Conservation (phyloP, 176 grass and related monocot species). For the Carex littledalei region DNA sequence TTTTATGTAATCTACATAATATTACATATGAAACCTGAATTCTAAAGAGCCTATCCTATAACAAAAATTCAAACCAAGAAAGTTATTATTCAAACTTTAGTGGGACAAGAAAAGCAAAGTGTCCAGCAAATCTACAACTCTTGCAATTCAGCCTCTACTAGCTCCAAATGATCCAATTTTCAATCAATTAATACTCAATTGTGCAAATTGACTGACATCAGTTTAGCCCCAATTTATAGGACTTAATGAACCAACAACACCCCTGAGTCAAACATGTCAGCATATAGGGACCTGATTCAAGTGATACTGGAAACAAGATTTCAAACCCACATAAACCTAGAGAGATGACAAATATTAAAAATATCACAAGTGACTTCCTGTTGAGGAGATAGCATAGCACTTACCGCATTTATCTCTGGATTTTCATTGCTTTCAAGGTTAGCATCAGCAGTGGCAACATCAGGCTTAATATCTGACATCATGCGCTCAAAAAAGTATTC, state of each 20-base stretch:
- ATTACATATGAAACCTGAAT: background rate
- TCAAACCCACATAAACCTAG: background rate
- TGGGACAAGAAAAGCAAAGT: background rate
- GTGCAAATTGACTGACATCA: background rate
- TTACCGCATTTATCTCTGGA: slow-evolving; percentile 35
- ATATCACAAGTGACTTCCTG: slow-evolving; percentile 35
- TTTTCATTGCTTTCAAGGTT: slow-evolving; percentile 35
- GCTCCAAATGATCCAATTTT: background rate
- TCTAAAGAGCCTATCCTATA: background rate
- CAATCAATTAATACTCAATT: slow-evolving; percentile 2
- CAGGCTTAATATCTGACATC: slow-evolving; percentile 46
- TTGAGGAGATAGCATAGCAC: slow-evolving; percentile 46
- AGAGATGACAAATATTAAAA: background rate
- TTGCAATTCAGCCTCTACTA: background rate
- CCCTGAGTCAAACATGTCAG: background rate
- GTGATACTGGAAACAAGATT: background rate
- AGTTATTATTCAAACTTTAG: background rate
- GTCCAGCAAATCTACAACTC: background rate
- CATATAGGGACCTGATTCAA: background rate
- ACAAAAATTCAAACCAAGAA: background rate
- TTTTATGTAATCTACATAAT: background rate
- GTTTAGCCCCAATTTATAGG: background rate
- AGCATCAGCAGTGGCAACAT: slow-evolving; percentile 29
- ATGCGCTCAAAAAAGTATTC: slow-evolving; percentile 15
- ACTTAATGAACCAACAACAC: background rate